These are phyloP conservation scores for Rhodotorula mucilaginosa DNA, from an alignment of 1,284 basidiomycete genomes.

Conservation along the genomic window DNA sequence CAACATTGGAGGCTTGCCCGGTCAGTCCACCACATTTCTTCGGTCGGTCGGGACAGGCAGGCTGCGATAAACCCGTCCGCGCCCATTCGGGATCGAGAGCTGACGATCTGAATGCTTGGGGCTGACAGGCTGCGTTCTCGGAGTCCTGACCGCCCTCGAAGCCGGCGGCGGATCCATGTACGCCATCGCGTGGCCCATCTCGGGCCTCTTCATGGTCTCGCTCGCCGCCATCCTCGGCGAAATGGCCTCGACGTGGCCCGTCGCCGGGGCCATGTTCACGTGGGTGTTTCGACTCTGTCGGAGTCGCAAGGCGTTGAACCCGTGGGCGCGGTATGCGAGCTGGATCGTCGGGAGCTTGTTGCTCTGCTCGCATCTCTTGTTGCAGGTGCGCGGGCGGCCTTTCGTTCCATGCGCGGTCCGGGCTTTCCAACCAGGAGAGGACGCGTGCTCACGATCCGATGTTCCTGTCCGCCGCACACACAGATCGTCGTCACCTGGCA, in stretches of 20 bases:
- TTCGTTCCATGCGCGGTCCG: too few relatives aligned
- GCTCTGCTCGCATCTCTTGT: slow-evolving; percentile 41
- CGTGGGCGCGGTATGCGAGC: slow-evolving; percentile 41
- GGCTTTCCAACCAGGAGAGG: too few relatives aligned
- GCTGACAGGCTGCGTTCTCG: slow-evolving; percentile 37
- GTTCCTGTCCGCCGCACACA: not conserved
- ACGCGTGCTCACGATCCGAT: not conserved
- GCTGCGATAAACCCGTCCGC: too few relatives aligned
- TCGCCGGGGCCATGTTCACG: slow-evolving; percentile 44
- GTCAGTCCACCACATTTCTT: not conserved
- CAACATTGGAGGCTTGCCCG: slow-evolving; percentile 39
- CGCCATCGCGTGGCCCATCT: slow-evolving; percentile 43
- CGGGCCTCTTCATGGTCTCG: slow-evolving; percentile 43
- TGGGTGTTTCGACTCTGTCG: slow-evolving; percentile 45
- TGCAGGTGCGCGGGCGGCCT: slow-evolving; percentile 20
- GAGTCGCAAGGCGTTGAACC: slow-evolving; percentile 25
- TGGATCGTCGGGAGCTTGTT: slow-evolving; percentile 42
- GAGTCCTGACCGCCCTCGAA: slow-evolving; percentile 41
- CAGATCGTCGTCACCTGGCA: slow-evolving; percentile 43
- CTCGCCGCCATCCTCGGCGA: slow-evolving; percentile 43
- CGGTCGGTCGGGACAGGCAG: not conserved
- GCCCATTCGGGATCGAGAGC: too few relatives aligned
- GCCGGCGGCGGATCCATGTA: slow-evolving; percentile 44
- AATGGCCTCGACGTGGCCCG: slow-evolving; percentile 43
- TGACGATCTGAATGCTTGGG: not conserved